These are phyloP conservation scores for Diphasiastrum complanatum DNA, from an alignment of 83 land plant species.

Conservation along the genomic window DNA sequence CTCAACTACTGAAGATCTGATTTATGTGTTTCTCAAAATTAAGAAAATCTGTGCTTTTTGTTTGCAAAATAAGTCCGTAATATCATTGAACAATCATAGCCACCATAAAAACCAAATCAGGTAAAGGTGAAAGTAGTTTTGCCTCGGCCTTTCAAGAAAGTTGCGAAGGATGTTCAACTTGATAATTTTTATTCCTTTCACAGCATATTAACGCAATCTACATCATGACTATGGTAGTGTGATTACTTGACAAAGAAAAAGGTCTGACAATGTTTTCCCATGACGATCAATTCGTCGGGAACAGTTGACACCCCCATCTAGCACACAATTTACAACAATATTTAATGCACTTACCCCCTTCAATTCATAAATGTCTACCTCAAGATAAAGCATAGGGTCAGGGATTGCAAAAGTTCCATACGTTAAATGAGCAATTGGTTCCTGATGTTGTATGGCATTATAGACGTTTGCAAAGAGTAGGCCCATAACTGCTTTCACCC, in stretches of 20 bases:
- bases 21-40: too few relatives aligned
- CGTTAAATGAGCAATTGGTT: conserved; percentile 22
- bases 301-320: conserved; percentile 95
- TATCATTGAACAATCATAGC: too few relatives aligned
- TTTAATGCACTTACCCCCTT: conserved; percentile 73
- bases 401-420: conserved; percentile 2
- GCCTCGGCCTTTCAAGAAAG: too few relatives aligned
- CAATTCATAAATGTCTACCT: conserved; percentile 67
- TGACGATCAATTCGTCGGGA: conserved; percentile 89
- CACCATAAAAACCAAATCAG: too few relatives aligned
- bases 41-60: too few relatives aligned
- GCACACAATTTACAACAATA: conserved; percentile 68
- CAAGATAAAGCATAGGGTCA: conserved; percentile 12
- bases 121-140: too few relatives aligned
- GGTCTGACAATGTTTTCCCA: conserved; percentile 81
- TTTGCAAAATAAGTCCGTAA: too few relatives aligned
- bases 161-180: too few relatives aligned
- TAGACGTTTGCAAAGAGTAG: conserved; percentile 21
- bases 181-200: too few relatives aligned
- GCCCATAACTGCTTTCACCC: conserved; percentile 55
- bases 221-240: conserved; percentile 35
- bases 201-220: background rate
- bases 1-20: too few relatives aligned
- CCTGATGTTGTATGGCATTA: background rate
- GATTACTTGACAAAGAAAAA: conserved; percentile 59